Evolutionary conservation across 768 basidiomycete species (phyloP), one percentile per base, ranked within the genome.

Genomic region (Trametopsis cervina): DNA sequence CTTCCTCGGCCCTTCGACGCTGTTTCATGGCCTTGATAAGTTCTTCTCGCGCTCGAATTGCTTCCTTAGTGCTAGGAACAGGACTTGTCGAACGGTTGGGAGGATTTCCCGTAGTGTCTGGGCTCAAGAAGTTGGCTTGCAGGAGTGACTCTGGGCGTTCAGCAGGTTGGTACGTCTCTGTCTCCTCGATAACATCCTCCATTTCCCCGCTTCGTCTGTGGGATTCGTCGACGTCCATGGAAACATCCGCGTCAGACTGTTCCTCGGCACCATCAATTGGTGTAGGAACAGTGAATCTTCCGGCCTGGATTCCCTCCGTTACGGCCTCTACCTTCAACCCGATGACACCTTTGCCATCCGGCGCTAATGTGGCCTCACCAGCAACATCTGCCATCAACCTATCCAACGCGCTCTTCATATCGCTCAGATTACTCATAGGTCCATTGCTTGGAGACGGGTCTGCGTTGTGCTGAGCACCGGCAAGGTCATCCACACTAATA

Each of bases 21-120:
- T 85, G 71, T 51, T 85, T 71, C 66, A 80, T 86, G 64, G 85
- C 80, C 22, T 82, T 62, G 52, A 89, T 86, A 42, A 86, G 60
- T 50, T 80, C 76, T 58, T 89, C 86, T 17, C 85, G 74, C 22
- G 62, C 65, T 22, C 66, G 74, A 56, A 85, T 86, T 23, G 81
- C 83, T 58, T 85, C 79, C 60, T 83, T 87, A 1, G 76, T 73
- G 17, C 78, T 76, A 1, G 74, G 69, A 17, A 26, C 35, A 4
- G 48, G 48, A 18, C 51, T 52, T 4, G 36, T 42, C 18, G 36
- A 13, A 5, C 51, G 51, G 13, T 36, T n/a, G 2, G 42, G 37
- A 23, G 40, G 23, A 15, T 26, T 17, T 2, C 25, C 25, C 6
- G 37, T 11, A 18, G 44, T 36, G 7, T 26, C 40, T 6, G 51